Conservation (phyloP, 1,139 yeast species). For the Debaryomycetaceae sp. region DNA sequence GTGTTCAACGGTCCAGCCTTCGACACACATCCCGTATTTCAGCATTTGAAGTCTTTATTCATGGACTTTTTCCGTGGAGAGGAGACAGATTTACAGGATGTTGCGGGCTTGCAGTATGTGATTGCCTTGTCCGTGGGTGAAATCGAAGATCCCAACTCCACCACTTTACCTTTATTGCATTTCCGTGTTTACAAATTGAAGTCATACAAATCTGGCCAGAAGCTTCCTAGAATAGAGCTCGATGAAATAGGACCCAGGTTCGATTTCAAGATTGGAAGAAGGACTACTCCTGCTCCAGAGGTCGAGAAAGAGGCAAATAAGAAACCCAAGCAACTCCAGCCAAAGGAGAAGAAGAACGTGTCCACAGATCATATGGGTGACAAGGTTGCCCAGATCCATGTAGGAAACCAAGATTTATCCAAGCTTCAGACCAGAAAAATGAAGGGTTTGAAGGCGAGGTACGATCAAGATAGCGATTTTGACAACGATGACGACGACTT, state of each 20-base stretch:
- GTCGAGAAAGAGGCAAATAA: constrained; percentile 85
- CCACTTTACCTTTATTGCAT: constrained; percentile 66
- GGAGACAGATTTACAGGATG: constrained; percentile 80
- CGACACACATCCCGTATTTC: constrained; percentile 82
- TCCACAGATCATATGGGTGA: constrained; percentile 90
- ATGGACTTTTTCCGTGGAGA: constrained; percentile 91
- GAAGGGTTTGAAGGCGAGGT: constrained; percentile 92
- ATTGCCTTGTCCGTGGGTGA: constrained; percentile 79
- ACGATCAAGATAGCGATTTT: constrained; percentile 64
- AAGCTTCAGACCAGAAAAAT: constrained; percentile 94
- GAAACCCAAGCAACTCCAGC: constrained; percentile 78
- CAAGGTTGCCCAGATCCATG: constrained; percentile 92
- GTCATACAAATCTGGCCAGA: constrained; percentile 79
- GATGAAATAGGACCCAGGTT: constrained; percentile 96
- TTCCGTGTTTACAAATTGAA: constrained; percentile 89
- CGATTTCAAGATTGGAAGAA: constrained; percentile 89
- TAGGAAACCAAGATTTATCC: constrained; percentile 90
- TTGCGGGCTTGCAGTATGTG: constrained; percentile 89
- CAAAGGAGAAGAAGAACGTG: constrained; percentile 85
- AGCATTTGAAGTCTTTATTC: constrained; percentile 82
- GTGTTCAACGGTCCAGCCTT: constrained; percentile 90
- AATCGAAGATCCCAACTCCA: constrained; percentile 62
- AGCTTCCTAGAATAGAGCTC: constrained; percentile 88
- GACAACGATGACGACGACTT: constrained; percentile 43
- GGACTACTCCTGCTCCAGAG: constrained; percentile 80